Percentiles rank a stretch among this genome's conserved stretches.
phyloP scores from a whole-genome alignment of 768 basidiomycete species.

The Russula dissimulans region DNA sequence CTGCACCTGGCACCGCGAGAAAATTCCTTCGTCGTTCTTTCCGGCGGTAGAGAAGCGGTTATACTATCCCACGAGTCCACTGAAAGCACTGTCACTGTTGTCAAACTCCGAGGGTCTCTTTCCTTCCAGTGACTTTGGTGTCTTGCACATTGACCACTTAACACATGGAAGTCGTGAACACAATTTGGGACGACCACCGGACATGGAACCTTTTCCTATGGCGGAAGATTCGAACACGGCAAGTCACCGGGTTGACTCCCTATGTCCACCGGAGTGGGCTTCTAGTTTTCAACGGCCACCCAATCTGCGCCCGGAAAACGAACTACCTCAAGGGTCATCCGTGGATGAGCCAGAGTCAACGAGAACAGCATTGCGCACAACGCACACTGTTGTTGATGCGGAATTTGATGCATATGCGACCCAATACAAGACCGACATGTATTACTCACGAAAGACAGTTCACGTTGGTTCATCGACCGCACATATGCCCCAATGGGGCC shows the following conservation, averaged over 20 bases:
- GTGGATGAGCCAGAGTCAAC: background rate
- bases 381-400: background rate
- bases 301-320: background rate
- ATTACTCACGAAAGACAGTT: background rate
- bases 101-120: background rate
- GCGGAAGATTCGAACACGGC: background rate
- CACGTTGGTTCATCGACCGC: background rate
- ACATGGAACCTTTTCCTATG: background rate
- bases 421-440: background rate
- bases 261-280: too few relatives aligned
- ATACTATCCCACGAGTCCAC: conserved; percentile 12
- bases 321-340: background rate
- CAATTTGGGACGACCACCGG: too few relatives aligned
- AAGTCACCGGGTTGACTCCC: background rate
- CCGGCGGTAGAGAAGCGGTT: conserved; percentile 13
- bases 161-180: conserved; percentile 1
- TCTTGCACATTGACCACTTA: conserved; percentile 15
- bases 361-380: background rate
- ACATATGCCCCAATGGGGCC: conserved; percentile 8
- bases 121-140: conserved; percentile 9
- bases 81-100: conserved; percentile 12
- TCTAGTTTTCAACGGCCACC: background rate
- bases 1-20: conserved; percentile 8
- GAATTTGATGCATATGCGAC: background rate
- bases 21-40: conserved; percentile 9